These are phyloP conservation scores for Oehlia diaphana DNA, from an alignment of 192 early-diverging fungal genomes.

Conservation along the genomic window DNA sequence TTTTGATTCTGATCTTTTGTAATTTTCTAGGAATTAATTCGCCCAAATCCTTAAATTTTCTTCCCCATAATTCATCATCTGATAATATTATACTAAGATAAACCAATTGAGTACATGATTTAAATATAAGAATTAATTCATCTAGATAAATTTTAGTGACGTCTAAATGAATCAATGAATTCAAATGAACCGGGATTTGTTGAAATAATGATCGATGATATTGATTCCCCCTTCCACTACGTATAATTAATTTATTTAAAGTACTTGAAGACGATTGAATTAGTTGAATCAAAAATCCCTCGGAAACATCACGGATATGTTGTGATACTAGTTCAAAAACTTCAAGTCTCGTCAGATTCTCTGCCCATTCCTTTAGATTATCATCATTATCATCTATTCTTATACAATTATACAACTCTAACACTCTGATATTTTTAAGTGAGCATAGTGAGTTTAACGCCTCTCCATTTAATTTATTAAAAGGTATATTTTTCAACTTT, in stretches of 20 bases:
- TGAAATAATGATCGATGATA: background rate
- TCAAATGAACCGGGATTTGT: background rate
- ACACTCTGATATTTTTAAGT: background rate
- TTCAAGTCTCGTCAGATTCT: background rate
- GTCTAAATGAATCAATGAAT: background rate
- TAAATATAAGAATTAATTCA: background rate
- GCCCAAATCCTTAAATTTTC: background rate
- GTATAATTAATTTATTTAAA: background rate
- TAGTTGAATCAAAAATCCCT: background rate
- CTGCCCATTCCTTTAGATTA: background rate
- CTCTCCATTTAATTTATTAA: background rate
- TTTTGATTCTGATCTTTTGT: background rate
- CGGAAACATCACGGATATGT: background rate
- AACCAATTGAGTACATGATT: background rate
- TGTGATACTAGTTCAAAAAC: background rate
- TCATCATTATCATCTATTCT: background rate
- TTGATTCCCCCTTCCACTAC: background rate
- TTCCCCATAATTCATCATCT: background rate
- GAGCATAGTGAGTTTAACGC: background rate
- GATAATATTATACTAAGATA: background rate
- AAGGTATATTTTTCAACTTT: background rate
- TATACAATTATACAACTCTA: background rate
- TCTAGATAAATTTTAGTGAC: background rate
- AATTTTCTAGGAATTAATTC: background rate
- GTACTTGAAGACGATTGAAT: background rate